Conservation (phyloP, 164 flowering plant genomes). For the Magnolia kwangsiensis region DNA sequence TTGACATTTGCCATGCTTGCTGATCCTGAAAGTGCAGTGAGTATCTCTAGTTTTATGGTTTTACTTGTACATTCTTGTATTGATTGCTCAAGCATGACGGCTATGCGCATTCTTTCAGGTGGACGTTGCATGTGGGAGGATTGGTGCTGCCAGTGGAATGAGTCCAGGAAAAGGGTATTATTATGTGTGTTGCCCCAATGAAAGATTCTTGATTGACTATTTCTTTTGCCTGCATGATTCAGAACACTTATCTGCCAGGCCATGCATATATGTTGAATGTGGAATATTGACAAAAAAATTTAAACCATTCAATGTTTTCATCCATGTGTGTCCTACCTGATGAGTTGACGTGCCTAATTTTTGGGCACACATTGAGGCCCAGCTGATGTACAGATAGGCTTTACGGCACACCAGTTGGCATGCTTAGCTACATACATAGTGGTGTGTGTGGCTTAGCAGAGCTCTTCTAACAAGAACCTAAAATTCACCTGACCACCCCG, state of each 20-base stretch:
- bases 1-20: conserved; percentile 96
- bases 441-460: too few relatives aligned
- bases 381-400: too few relatives aligned
- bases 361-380: neutral
- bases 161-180: conserved; percentile 79
- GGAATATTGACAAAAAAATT: neutral
- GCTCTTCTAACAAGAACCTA: too few relatives aligned
- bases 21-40: conserved; percentile 96
- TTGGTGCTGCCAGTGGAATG: conserved; percentile 81
- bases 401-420: too few relatives aligned
- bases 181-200: neutral
- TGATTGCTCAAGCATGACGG: neutral
- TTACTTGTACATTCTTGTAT: neutral
- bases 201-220: neutral
- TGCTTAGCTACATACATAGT: too few relatives aligned
- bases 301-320: too few relatives aligned
- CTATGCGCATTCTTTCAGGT: conserved; percentile 29
- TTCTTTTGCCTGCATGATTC: neutral
- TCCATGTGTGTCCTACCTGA: neutral
- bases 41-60: conserved; percentile 29
- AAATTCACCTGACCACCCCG: too few relatives aligned
- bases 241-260: neutral
- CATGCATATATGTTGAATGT: neutral
- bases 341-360: neutral
- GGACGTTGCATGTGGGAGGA: conserved; percentile 77